Base-by-base conservation (phyloP, 78 protist species). In the Chrysochromulina tobinii region DNA sequence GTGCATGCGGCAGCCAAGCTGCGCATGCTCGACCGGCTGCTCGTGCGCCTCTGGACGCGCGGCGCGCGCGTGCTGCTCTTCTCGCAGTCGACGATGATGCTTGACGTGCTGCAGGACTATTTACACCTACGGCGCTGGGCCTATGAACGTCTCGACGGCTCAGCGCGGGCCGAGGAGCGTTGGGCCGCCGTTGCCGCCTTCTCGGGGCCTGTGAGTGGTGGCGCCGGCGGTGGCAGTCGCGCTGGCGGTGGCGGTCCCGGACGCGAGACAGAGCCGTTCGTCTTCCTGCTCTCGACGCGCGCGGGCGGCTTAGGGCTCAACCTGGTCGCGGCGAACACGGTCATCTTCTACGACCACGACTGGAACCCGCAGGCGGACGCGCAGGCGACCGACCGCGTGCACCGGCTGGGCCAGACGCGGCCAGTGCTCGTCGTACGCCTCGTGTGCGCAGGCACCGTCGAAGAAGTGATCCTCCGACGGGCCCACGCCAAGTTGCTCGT, bases 371-470 rank as follows among this genome's bases (percentile, higher is more conserved):
- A 87, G 48, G 90, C 54, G 64, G 96, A 95, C 89, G 3, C 75
- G n/a, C 94, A 93, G 67, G 96, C 96, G 25, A n/a, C 48, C 38
- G 55, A 59, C 53, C 81, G 95, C 7, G 92, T 91, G 59, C 90
- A 89, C 87, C 81, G 92, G 1, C 27, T 81, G 58, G 92, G 92
- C 17, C 92, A 93, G 68, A 14, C 66, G 57, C 4, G 20, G 72
- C 51, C 15, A 2, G 94, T 92, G 57, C 90, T 90, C 90, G 95
- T 99, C 88, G 98, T 97, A 85, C 94, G 99, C 55, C 94, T 99
- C 75, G 89, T 98, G 57, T 89, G 95, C 11, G 87, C 87, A 88
- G 48, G 90, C 66, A 66, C 85, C 38, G 18, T 55, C 25, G 85
- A 79, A 17, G 58, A 79, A 20, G 23, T 17, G 21, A 79, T 79